Conservation (phyloP, 1,139 yeast species). For the Geotrichum fermentans region DNA sequence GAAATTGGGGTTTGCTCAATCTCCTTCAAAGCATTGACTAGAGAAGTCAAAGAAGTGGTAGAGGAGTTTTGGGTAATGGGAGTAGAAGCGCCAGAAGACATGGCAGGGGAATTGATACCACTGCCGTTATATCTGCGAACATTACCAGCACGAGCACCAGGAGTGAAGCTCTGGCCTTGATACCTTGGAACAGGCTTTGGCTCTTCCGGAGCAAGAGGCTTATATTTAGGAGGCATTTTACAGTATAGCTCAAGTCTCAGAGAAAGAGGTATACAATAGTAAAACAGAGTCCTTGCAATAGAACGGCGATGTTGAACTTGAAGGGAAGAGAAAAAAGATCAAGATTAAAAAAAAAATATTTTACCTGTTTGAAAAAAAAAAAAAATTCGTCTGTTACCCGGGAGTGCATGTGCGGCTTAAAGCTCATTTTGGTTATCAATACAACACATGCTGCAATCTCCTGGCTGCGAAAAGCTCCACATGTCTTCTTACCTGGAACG, state of each 20-base stretch:
- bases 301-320: neutral
- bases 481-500: no score
- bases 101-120: conserved; percentile 16
- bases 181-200: conserved; percentile 7
- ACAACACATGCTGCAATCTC: no score
- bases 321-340: neutral
- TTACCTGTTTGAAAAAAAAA: neutral
- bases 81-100: conserved; percentile 18
- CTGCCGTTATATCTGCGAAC: conserved; percentile 10
- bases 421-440: no score
- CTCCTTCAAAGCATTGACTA: conserved; percentile 67
- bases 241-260: neutral
- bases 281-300: neutral
- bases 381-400: neutral
- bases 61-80: conserved; percentile 37
- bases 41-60: conserved; percentile 65
- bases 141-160: conserved; percentile 6
- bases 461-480: no score
- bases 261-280: neutral
- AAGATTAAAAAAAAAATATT: neutral
- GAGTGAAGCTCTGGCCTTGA: conserved; percentile 7
- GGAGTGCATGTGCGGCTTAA: no score
- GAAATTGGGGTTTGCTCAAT: conserved; percentile 66
- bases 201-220: conserved; percentile 10
- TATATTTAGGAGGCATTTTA: conserved; percentile 16